Evolutionary conservation across 306 rosid genomes (phyloP).

Genomic region (Corylus avellana): DNA sequence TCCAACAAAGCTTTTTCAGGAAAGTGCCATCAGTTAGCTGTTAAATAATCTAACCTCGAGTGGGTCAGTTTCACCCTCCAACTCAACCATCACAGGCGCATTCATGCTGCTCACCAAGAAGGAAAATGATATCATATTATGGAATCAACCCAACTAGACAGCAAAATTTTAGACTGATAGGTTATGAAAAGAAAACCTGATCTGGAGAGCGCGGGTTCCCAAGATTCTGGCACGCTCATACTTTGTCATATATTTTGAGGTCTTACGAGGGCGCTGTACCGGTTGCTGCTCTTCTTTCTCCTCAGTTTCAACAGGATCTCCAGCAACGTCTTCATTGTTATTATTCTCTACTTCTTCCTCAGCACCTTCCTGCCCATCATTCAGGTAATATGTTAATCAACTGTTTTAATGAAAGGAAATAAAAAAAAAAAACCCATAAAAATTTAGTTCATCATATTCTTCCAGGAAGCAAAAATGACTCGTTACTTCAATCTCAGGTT

Average conservation of each 20-base stretch:
- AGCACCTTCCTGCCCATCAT: slow-evolving; percentile 72
- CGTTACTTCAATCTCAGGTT: slow-evolving; percentile 83
- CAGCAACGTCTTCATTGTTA: slow-evolving; percentile 57
- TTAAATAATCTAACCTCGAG: slow-evolving; percentile 61
- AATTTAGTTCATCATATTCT: not conserved
- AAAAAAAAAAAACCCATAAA: not conserved
- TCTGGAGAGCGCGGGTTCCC: slow-evolving; percentile 96
- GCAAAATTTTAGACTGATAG: not conserved
- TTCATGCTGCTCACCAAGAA: slow-evolving; percentile 71
- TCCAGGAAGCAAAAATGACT: not conserved
- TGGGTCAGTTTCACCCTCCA: slow-evolving; percentile 96
- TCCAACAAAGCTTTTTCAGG: not conserved
- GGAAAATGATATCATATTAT: not conserved
- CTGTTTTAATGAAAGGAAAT: not conserved
- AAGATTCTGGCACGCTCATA: slow-evolving; percentile 92
- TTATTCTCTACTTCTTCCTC: slow-evolving; percentile 75
- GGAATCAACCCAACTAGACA: not conserved
- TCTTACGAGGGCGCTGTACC: slow-evolving; percentile 62
- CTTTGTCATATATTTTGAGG: slow-evolving; percentile 88
- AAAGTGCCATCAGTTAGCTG: not conserved
- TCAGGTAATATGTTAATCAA: slow-evolving; percentile 7
- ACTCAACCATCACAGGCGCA: slow-evolving; percentile 96
- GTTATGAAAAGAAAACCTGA: slow-evolving; percentile 53
- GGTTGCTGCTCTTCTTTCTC: slow-evolving; percentile 56
- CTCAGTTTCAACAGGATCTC: slow-evolving; percentile 62